Evolutionary conservation across 805 yeast species (phyloP).

Genomic region (Zygosaccharomyces bailii): DNA sequence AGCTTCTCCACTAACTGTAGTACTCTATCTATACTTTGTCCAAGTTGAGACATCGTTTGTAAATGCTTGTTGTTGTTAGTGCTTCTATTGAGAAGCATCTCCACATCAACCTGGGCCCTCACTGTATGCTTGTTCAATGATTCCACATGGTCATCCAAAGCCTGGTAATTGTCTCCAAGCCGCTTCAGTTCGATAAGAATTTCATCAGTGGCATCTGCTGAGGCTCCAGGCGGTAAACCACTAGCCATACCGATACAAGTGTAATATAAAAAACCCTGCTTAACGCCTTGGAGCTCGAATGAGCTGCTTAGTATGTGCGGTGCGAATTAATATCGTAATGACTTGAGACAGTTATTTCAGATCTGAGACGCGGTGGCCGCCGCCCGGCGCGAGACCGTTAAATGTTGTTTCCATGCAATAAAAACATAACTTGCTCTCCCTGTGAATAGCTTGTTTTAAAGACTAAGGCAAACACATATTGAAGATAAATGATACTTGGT

Average conservation of each 20-base stretch:
- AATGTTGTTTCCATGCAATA: too few relatives aligned
- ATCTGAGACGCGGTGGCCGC: neutral
- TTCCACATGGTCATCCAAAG: slow-evolving; percentile 11
- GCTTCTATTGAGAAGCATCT: slow-evolving; percentile 16
- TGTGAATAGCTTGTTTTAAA: too few relatives aligned
- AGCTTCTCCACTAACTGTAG: slow-evolving; percentile 9
- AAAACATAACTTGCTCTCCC: too few relatives aligned
- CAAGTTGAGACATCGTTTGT: slow-evolving; percentile 15
- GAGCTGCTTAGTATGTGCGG: neutral
- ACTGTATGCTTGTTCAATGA: slow-evolving; percentile 13
- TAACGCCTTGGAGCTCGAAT: neutral
- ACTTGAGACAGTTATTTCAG: neutral
- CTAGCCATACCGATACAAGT: neutral
- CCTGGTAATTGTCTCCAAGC: slow-evolving; percentile 10
- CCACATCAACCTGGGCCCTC: slow-evolving; percentile 17
- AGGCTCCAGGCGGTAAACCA: slow-evolving; percentile 1
- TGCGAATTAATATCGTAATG: neutral
- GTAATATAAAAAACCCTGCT: too few relatives aligned
- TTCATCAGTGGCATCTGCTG: slow-evolving; percentile 12
- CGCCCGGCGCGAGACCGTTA: neutral
- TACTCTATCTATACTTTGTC: slow-evolving; percentile 13
- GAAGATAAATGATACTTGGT: too few relatives aligned
- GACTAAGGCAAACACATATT: too few relatives aligned
- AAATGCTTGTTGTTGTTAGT: slow-evolving; percentile 19
- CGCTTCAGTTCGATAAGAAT: slow-evolving; percentile 12